Evolutionary conservation across 2,329 filamentous ascomycete species (phyloP), one percentile per base, ranked within the genome.

Genomic region (Epichloe glyceriae): DNA sequence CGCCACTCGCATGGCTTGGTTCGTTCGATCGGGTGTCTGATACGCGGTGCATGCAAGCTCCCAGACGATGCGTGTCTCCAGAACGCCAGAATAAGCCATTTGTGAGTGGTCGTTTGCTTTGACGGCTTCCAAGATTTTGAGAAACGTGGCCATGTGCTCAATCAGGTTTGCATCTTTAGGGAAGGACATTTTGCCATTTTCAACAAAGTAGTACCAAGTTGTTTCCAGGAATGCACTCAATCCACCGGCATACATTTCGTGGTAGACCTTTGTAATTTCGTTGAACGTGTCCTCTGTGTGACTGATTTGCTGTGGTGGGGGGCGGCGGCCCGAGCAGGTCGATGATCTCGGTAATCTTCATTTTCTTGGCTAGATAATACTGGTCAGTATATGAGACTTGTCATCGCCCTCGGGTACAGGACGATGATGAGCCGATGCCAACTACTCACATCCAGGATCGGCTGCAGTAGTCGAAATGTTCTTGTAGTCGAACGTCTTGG

Each of bases 211-310:
- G 68, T 88, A 96, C 90, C 90, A 97, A 30, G 75, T 76, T 6
- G 88, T 86, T 65, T 96, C 90, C 55, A 94, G 78, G 55, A 93
- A 83, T 47, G 78, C 77, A 65, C 87, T 83, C 45, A 93, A 77
- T 7, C 82, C 85, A 1, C 77, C 78, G 4, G 83, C 85, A 64
- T 93, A 94, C 56, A 88, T 82, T 56, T 84, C 83, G 58, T 79
- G 77, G 66, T 86, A 94, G 15, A 91, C 66, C 54, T 78, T 78
- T 55, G 80, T 82, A 52, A 88, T 80, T 62, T 88, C 83, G 58
- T 82, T 79, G 47, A 86, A 60, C 20, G 66, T 68, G 35, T 73
- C 72, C 52, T 76, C 65, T 63, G 71, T 66, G 60, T 70, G 73
- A 52, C 77, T 73, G 30, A 77, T 73, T 56, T 68, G 65, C 53